These are phyloP conservation scores for Isatis lusitanica DNA, from an alignment of 441 rosid genomes.

Conservation along the genomic window DNA sequence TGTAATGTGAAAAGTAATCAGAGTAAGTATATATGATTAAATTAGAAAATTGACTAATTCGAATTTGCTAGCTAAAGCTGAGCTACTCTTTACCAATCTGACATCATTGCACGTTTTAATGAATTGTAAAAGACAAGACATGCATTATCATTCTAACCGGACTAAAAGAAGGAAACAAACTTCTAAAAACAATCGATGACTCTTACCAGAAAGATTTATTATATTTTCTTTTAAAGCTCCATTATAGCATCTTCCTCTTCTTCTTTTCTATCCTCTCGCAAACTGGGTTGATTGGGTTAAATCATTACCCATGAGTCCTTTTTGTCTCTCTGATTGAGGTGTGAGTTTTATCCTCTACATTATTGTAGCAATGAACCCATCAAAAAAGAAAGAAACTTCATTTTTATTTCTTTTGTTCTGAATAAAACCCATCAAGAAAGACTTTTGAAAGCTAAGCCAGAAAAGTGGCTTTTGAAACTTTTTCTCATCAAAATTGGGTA, in stretches of 20 bases:
- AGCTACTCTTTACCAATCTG: constrained; percentile 33
- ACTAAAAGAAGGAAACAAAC: constrained; percentile 4
- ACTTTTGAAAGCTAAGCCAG: constrained; percentile 36
- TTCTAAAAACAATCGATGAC: constrained; percentile 1
- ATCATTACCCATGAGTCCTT: constrained; percentile 27
- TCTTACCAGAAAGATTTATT: constrained; percentile 29
- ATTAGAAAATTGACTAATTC: constrained; percentile 28
- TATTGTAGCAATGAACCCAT: constrained; percentile 34
- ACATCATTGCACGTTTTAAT: constrained; percentile 41
- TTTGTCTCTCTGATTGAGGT: constrained; percentile 26
- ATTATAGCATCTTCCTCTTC: background rate
- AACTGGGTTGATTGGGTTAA: constrained; percentile 22
- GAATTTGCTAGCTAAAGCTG: constrained; percentile 30
- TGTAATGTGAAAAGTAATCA: background rate
- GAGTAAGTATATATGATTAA: constrained; percentile 9
- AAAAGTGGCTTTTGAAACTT: constrained; percentile 36
- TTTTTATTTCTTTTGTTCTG: background rate
- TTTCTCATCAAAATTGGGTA: constrained; percentile 19
- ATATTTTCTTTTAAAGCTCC: background rate
- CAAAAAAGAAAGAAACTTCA: background rate
- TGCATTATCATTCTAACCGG: constrained; percentile 25
- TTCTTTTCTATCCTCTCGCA: background rate
- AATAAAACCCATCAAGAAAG: constrained; percentile 34
- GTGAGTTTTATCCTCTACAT: constrained; percentile 29
- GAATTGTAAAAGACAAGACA: constrained; percentile 35